phyloP scores from a whole-genome alignment of 2,329 filamentous ascomycete genomes.

The Aspergillus ochraceus region DNA sequence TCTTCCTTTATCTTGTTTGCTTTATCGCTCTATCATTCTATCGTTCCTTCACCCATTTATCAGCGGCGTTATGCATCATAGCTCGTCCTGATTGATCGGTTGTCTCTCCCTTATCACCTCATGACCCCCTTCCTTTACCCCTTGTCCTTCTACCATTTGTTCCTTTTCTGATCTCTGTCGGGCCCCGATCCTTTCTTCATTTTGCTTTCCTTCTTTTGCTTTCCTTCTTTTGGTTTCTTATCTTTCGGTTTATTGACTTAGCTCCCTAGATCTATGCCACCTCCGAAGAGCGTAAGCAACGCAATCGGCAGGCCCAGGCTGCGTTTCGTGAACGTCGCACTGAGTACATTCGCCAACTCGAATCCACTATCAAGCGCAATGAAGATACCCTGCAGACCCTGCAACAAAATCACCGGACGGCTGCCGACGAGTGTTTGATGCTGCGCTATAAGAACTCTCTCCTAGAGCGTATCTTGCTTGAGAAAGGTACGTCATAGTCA shows the following conservation, averaged over 20 bases:
- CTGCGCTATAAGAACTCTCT: constrained; percentile 97
- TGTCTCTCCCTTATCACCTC: constrained; percentile 4
- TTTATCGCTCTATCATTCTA: neutral
- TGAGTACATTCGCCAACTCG: constrained; percentile 98
- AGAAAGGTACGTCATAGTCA: constrained; percentile 68
- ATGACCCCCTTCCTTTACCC: neutral
- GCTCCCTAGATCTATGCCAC: constrained; percentile 85
- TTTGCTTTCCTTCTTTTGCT: neutral
- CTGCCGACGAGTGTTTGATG: constrained; percentile 97
- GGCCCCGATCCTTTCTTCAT: neutral
- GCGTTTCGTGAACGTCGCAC: constrained; percentile 95
- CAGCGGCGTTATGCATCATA: neutral
- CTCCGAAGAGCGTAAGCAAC: constrained; percentile 96
- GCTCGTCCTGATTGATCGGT: neutral
- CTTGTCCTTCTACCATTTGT: neutral
- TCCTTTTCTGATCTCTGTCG: neutral
- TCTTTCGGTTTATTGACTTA: constrained; percentile 15
- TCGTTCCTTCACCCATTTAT: constrained; percentile 13
- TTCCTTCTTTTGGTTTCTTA: constrained; percentile 10
- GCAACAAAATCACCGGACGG: constrained; percentile 89
- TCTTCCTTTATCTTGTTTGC: constrained; percentile 5
- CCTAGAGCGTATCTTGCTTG: constrained; percentile 88
- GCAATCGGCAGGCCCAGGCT: constrained; percentile 94
- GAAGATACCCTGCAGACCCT: constrained; percentile 90
- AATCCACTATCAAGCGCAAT: constrained; percentile 95